These are phyloP conservation scores for Trypanosoma mega DNA, from an alignment of 208 protist species.

Conservation along the genomic window DNA sequence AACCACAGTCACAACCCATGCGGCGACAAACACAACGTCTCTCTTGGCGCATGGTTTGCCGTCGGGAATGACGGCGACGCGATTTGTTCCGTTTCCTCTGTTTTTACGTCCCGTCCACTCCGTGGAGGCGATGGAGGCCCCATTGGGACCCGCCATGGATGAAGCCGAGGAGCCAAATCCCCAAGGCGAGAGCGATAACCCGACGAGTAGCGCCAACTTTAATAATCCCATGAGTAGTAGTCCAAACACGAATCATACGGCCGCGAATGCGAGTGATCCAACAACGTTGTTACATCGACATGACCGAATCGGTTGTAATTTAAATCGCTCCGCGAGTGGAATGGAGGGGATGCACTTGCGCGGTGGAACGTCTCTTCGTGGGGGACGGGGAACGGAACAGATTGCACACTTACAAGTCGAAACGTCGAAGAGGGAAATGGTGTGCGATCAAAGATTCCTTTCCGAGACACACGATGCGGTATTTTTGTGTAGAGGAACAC, in stretches of 20 bases:
- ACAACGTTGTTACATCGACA: neutral
- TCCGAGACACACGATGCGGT: slow-evolving; percentile 8
- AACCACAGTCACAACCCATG: too few species aligned
- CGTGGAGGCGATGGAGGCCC: neutral
- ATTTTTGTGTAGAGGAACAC: neutral
- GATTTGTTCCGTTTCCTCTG: neutral
- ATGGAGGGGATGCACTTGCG: slow-evolving; percentile 18
- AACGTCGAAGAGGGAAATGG: slow-evolving; percentile 17
- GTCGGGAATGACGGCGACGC: too few species aligned
- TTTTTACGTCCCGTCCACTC: neutral
- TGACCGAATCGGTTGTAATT: neutral
- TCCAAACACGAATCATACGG: too few species aligned
- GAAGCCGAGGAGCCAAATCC: too few species aligned
- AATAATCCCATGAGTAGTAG: too few species aligned
- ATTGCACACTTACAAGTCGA: neutral
- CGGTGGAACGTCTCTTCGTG: too few species aligned
- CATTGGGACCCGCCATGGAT: neutral
- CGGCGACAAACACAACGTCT: too few species aligned
- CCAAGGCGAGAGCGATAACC: too few species aligned
- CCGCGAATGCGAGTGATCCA: neutral
- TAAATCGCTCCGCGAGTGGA: slow-evolving; percentile 25
- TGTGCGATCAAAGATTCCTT: slow-evolving; percentile 9
- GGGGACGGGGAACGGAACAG: neutral
- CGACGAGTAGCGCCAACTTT: too few species aligned
- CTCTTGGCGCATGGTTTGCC: too few species aligned